Percentiles rank a stretch among this genome's conserved stretches.
Evolutionary conservation across 768 basidiomycete species (phyloP).

Genomic region (Hydnomerulius pinastri): DNA sequence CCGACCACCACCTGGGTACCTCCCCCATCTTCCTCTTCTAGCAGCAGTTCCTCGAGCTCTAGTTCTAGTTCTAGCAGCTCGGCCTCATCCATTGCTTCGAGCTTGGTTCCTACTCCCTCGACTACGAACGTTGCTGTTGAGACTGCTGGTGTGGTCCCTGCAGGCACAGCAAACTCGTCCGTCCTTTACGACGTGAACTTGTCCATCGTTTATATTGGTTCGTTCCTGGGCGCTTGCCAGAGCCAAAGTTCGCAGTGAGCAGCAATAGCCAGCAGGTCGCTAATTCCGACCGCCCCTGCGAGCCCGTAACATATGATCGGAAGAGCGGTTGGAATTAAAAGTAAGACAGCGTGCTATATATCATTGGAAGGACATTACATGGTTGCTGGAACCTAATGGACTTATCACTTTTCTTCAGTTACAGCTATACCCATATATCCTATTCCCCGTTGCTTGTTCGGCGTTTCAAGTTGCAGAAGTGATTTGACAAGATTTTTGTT

Average conservation of each 20-base stretch:
- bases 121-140: constrained; percentile 13
- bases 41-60: constrained; percentile 16
- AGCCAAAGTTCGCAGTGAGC: constrained; percentile 4
- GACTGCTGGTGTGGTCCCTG: constrained; percentile 14
- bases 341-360: constrained; percentile 16
- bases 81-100: constrained; percentile 20
- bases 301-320: neutral
- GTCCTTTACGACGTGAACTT: constrained; percentile 15
- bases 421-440: constrained; percentile 29
- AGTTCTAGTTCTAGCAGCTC: constrained; percentile 6
- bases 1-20: constrained; percentile 18
- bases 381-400: constrained; percentile 21
- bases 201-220: constrained; percentile 20
- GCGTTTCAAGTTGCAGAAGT: constrained; percentile 7
- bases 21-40: constrained; percentile 5
- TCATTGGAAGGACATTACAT: constrained; percentile 20
- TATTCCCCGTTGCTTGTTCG: constrained; percentile 8
- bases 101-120: constrained; percentile 21
- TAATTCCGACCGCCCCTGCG: constrained; percentile 2
- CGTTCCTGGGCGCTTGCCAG: constrained; percentile 17
- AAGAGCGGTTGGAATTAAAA: constrained; percentile 10
- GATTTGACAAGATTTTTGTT: constrained; percentile 7
- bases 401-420: constrained; percentile 14
- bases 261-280: constrained; percentile 11
- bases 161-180: constrained; percentile 4